Percentiles rank a stretch among this genome's conserved stretches.
phyloP scores from a whole-genome alignment of 495 filamentous ascomycete species.

The Xylaria bambusicola region DNA sequence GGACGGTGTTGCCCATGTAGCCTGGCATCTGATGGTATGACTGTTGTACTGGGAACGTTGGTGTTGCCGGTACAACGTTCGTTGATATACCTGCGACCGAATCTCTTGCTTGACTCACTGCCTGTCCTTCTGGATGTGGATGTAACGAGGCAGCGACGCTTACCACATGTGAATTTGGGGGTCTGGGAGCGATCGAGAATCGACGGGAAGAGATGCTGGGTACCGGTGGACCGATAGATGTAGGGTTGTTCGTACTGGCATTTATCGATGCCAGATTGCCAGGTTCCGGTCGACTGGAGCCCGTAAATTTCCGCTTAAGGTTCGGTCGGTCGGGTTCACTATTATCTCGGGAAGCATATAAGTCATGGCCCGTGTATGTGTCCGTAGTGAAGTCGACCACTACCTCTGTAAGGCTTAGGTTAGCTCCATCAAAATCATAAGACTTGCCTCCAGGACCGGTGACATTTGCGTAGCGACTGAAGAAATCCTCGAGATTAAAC shows the following conservation, averaged over 20 bases:
- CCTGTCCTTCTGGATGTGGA: conserved; percentile 19
- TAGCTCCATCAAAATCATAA: conserved; percentile 54
- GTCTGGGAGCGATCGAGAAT: conserved; percentile 34
- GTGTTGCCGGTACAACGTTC: conserved; percentile 16
- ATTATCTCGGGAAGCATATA: conserved; percentile 41
- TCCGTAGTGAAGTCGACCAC: conserved; percentile 51
- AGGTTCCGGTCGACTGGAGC: conserved; percentile 38
- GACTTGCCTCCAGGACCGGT: conserved; percentile 41
- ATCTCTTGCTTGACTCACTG: conserved; percentile 23
- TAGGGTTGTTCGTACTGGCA: background rate
- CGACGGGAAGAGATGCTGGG: conserved; percentile 30
- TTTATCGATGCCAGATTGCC: conserved; percentile 24
- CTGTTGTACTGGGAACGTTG: conserved; percentile 29
- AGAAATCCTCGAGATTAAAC: conserved; percentile 84
- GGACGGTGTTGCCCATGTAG: conserved; percentile 38
- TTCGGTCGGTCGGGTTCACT: conserved; percentile 32
- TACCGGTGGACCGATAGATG: conserved; percentile 3
- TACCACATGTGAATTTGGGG: conserved; percentile 38
- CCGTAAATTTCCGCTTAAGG: conserved; percentile 45
- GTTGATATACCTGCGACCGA: conserved; percentile 24
- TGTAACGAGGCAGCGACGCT: conserved; percentile 31
- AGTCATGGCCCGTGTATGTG: conserved; percentile 45
- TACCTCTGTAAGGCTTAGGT: conserved; percentile 55
- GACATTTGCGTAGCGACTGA: conserved; percentile 68
- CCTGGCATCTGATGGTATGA: conserved; percentile 28